These are phyloP conservation scores for Penicillium oxalicum DNA, from an alignment of 2,329 filamentous ascomycete genomes.

Conservation along the genomic window DNA sequence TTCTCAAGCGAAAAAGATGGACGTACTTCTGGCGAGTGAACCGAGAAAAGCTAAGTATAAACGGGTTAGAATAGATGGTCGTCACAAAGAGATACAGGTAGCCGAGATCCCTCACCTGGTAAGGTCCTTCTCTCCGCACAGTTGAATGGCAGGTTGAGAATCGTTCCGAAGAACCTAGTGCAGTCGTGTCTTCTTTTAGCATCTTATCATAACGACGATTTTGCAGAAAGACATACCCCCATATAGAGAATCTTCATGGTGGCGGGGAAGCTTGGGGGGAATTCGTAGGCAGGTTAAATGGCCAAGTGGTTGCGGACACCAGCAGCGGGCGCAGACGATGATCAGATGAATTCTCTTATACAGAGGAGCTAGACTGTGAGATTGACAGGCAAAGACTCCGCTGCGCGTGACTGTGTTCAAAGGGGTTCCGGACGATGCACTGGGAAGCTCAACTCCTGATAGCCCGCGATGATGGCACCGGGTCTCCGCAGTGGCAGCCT, in stretches of 20 bases:
- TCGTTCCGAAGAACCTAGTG: slow-evolving; percentile 76
- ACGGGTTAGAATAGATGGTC: slow-evolving; percentile 6
- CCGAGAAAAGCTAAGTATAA: slow-evolving; percentile 54
- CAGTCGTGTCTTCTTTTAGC: background rate
- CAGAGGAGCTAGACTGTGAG: background rate
- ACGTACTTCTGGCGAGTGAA: slow-evolving; percentile 68
- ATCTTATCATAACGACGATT: background rate
- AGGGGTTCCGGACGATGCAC: background rate
- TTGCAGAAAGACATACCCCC: slow-evolving; percentile 55
- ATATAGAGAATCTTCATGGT: slow-evolving; percentile 85
- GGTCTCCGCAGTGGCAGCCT: slow-evolving; percentile 9
- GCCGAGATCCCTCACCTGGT: slow-evolving; percentile 37
- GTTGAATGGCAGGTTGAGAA: slow-evolving; percentile 66
- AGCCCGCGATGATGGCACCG: slow-evolving; percentile 8
- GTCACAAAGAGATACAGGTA: background rate
- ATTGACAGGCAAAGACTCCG: slow-evolving; percentile 1
- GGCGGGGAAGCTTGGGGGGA: slow-evolving; percentile 23
- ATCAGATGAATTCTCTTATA: background rate
- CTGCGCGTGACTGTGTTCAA: background rate
- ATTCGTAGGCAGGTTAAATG: slow-evolving; percentile 2
- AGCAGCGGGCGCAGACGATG: background rate
- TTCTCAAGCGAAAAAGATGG: slow-evolving; percentile 5
- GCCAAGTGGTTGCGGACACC: background rate
- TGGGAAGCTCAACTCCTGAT: slow-evolving; percentile 10
- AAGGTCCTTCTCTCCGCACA: slow-evolving; percentile 71